Percentiles rank a stretch among this genome's conserved stretches.
phyloP scores from a whole-genome alignment of 805 yeast species.

The Candida takata region DNA sequence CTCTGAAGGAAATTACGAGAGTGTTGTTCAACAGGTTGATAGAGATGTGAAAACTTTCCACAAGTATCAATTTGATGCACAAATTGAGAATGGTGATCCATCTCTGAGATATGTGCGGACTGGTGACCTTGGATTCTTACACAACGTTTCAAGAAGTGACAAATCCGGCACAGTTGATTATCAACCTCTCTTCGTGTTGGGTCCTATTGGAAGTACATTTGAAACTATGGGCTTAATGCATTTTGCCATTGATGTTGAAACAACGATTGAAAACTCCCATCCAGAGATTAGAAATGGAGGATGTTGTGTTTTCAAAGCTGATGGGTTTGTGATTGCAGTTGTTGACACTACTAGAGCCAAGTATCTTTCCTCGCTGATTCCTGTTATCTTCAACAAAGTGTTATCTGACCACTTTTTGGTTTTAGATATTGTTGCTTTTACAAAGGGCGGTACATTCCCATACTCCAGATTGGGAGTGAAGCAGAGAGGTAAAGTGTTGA shows the following conservation, averaged over 20 bases:
- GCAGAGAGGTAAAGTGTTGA: conserved; percentile 65
- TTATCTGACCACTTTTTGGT: conserved; percentile 76
- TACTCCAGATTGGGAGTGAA: conserved; percentile 66
- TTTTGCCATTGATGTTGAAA: conserved; percentile 80
- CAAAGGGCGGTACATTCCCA: conserved; percentile 56
- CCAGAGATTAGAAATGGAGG: conserved; percentile 44
- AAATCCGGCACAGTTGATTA: conserved; percentile 37
- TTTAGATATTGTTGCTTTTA: conserved; percentile 78
- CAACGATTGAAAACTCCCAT: conserved; percentile 50
- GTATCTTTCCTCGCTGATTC: conserved; percentile 66
- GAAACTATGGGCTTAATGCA: conserved; percentile 89
- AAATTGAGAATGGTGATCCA: conserved; percentile 56
- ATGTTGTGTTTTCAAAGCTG: conserved; percentile 71
- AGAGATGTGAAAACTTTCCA: conserved; percentile 23
- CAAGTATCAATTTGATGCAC: conserved; percentile 49
- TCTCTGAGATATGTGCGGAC: conserved; percentile 71
- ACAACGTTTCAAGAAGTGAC: conserved; percentile 49
- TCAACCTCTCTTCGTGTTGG: conserved; percentile 80
- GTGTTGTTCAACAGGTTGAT: conserved; percentile 45
- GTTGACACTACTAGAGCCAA: conserved; percentile 52
- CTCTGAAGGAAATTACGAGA: conserved; percentile 72
- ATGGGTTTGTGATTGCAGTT: conserved; percentile 69
- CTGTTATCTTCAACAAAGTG: conserved; percentile 73
- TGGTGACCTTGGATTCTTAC: conserved; percentile 91
- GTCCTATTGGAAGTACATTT: conserved; percentile 78